Percentiles rank a stretch among this genome's conserved stretches.
These are phyloP conservation scores for Eutrema heterophyllum DNA, from an alignment of 345 rosid species.

Conservation along the genomic window DNA sequence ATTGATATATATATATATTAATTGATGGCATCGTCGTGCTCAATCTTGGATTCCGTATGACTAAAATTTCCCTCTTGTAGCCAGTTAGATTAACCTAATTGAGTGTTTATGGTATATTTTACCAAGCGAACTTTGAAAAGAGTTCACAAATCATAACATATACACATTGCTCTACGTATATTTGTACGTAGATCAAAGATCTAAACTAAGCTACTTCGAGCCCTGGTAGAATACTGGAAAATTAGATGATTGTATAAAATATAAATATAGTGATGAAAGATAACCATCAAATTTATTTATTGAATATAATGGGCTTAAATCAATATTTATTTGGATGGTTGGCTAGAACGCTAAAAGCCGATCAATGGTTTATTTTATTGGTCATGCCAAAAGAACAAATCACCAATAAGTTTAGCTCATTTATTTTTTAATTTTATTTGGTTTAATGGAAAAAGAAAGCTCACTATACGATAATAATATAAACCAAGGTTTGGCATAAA, in stretches of 20 bases:
- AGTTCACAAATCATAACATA: neutral
- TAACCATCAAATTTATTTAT: neutral
- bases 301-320: neutral
- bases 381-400: constrained; percentile 19
- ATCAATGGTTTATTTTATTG: constrained; percentile 7
- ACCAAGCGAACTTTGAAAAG: neutral
- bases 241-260: neutral
- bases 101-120: neutral
- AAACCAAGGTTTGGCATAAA: constrained; percentile 33
- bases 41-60: neutral
- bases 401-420: constrained; percentile 8
- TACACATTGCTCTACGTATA: neutral
- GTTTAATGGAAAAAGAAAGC: constrained; percentile 27
- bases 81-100: neutral
- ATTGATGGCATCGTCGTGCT: neutral
- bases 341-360: constrained; percentile 24
- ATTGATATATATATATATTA: neutral
- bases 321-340: neutral
- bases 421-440: neutral
- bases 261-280: neutral
- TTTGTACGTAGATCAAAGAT: neutral
- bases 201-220: neutral
- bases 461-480: constrained; percentile 21
- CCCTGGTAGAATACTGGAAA: neutral
- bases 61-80: neutral